Conservation (phyloP, 176 grass and related monocot genomes). For the Poa pratensis region DNA sequence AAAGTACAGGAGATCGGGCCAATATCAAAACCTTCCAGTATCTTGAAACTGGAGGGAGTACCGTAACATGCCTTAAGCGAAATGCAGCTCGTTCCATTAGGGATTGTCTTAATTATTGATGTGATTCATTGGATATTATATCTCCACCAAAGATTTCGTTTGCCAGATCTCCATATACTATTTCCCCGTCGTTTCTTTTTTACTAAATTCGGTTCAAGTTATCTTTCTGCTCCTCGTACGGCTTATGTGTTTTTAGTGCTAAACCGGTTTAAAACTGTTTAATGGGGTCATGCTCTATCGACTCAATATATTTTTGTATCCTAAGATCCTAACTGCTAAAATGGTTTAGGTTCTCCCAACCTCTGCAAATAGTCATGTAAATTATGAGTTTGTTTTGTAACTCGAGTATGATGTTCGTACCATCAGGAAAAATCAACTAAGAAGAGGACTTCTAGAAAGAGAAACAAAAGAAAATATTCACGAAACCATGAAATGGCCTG, state of each 20-base stretch:
- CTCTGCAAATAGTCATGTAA: not conserved
- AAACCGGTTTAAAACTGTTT: not conserved
- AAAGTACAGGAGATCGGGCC: not conserved
- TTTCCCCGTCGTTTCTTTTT: not conserved
- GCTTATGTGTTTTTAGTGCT: not conserved
- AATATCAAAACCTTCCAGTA: not conserved
- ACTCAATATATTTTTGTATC: not conserved
- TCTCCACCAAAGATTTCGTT: not conserved
- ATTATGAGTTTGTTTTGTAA: not conserved
- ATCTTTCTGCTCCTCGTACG: not conserved
- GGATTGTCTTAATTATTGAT: not conserved
- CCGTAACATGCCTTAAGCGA: not conserved
- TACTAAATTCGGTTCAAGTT: not conserved
- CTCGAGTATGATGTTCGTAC: not conserved
- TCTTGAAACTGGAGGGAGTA: not conserved
- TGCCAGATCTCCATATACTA: not conserved
- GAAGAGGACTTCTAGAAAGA: not conserved
- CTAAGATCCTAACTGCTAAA: not conserved
- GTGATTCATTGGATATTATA: not conserved
- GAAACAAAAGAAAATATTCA: not conserved
- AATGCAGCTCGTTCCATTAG: not conserved
- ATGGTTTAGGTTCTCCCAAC: not conserved
- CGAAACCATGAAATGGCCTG: not conserved
- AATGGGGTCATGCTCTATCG: not conserved
- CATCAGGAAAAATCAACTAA: not conserved